Percentiles rank a stretch among this genome's conserved stretches.
phyloP scores from a whole-genome alignment of 2,329 filamentous ascomycete genomes.

The Aspergillus ustus region DNA sequence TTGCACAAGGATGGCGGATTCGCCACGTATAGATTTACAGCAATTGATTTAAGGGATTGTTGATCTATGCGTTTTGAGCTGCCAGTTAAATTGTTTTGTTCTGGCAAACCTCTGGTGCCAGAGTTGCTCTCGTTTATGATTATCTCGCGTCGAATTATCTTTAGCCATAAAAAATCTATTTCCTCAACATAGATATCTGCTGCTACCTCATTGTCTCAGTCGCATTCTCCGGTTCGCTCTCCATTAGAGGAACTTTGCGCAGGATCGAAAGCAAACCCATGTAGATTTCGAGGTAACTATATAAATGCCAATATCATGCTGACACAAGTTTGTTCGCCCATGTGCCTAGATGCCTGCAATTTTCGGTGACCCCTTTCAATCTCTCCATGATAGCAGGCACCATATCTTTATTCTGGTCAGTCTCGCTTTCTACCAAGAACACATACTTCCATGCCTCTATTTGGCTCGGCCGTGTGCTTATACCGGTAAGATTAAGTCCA shows the following conservation, averaged over 20 bases:
- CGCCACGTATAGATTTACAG: conserved; percentile 16
- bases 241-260: neutral
- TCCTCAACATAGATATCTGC: neutral
- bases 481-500: conserved; percentile 83
- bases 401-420: conserved; percentile 32
- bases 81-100: conserved; percentile 26
- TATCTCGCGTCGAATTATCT: conserved; percentile 10
- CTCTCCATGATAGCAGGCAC: conserved; percentile 38
- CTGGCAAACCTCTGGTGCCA: conserved; percentile 14
- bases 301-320: neutral
- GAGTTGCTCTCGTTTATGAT: conserved; percentile 23
- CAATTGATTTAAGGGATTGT: conserved; percentile 21
- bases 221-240: neutral
- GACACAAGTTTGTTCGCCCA: conserved; percentile 42
- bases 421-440: conserved; percentile 88
- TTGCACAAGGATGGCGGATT: conserved; percentile 35
- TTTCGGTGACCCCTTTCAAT: conserved; percentile 42
- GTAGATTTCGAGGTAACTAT: neutral
- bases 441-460: conserved; percentile 83
- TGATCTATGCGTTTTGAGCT: conserved; percentile 25
- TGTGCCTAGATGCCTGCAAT: conserved; percentile 45
- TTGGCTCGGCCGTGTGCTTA: conserved; percentile 82
- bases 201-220: neutral
- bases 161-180: conserved; percentile 2
- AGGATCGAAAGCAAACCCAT: neutral